Evolutionary conservation across 2,329 filamentous ascomycete genomes (phyloP).

Genomic region (Alternaria arborescens): DNA sequence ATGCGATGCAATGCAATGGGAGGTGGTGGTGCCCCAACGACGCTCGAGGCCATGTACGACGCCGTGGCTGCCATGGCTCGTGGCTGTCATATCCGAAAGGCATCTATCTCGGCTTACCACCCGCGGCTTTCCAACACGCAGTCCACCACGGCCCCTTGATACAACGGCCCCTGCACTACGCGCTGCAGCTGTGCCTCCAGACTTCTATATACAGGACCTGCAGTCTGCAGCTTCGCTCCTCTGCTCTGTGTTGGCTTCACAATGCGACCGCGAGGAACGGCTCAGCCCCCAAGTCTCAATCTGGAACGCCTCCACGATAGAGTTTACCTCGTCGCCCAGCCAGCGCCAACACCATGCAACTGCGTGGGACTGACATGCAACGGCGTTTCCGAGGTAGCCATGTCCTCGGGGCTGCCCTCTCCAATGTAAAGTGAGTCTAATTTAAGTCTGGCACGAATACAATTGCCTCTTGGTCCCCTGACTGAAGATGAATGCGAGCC

Average conservation of each 20-base stretch:
- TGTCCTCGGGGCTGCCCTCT: background rate
- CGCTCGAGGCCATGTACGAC: slow-evolving; percentile 8
- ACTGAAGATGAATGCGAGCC: slow-evolving; percentile 2
- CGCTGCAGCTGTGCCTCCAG: slow-evolving; percentile 10
- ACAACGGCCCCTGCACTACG: slow-evolving; percentile 11
- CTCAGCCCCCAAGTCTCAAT: slow-evolving; percentile 6
- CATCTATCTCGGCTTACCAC: slow-evolving; percentile 4
- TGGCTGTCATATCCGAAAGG: slow-evolving; percentile 6
- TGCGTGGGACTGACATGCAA: background rate
- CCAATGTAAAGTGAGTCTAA: slow-evolving; percentile 6
- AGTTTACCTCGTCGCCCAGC: slow-evolving; percentile 9
- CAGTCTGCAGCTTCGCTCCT: background rate
- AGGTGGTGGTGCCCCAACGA: background rate
- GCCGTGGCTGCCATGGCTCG: background rate
- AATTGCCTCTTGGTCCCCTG: background rate
- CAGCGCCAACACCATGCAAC: slow-evolving; percentile 1
- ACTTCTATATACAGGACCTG: slow-evolving; percentile 4
- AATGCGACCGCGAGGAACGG: background rate
- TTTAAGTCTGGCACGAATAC: slow-evolving; percentile 9
- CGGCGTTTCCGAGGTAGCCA: background rate
- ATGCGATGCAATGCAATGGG: background rate
- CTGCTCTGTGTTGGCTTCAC: background rate
- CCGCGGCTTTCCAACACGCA: background rate
- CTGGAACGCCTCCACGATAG: slow-evolving; percentile 1
- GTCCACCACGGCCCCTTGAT: slow-evolving; percentile 5